Conservation (phyloP, 1,139 yeast species). For the Suhomyces guaymorum region DNA sequence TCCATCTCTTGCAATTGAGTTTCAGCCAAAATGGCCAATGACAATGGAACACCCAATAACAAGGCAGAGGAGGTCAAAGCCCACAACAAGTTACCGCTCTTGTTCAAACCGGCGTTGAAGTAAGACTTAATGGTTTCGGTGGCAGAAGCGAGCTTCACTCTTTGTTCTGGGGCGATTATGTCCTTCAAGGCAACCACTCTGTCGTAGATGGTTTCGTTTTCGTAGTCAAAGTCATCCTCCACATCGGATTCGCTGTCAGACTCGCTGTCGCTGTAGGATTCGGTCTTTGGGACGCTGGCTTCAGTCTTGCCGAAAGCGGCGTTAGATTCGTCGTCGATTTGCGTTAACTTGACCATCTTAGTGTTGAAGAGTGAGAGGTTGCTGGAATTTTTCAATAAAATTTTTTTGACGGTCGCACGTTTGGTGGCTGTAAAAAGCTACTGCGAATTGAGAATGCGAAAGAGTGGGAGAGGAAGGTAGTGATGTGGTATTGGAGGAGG, state of each 20-base stretch:
- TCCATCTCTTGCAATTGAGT: slow-evolving; percentile 94
- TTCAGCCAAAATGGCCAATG: slow-evolving; percentile 86
- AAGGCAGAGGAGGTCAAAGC: slow-evolving; percentile 78
- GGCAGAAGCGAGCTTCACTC: slow-evolving; percentile 49
- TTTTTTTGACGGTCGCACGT: slow-evolving; percentile 12
- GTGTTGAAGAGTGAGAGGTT: neutral
- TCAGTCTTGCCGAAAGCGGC: slow-evolving; percentile 31
- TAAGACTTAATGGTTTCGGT: slow-evolving; percentile 37
- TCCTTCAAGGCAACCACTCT: slow-evolving; percentile 90
- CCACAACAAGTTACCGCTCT: slow-evolving; percentile 82
- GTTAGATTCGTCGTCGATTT: slow-evolving; percentile 59
- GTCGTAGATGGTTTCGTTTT: slow-evolving; percentile 80
- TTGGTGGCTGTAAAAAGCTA: neutral
- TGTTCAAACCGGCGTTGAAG: slow-evolving; percentile 49
- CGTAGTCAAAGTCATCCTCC: slow-evolving; percentile 74
- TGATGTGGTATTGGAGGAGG: too few species aligned
- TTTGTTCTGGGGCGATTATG: slow-evolving; percentile 85
- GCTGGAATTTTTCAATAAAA: slow-evolving; percentile 9
- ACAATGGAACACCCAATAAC: slow-evolving; percentile 88
- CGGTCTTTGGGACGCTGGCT: slow-evolving; percentile 20
- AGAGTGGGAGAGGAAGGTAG: too few species aligned
- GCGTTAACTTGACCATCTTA: slow-evolving; percentile 72
- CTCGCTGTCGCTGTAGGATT: slow-evolving; percentile 26
- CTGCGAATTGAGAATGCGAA: too few species aligned
- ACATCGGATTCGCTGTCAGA: slow-evolving; percentile 58